These are phyloP conservation scores for Delitschia confertaspora DNA, from an alignment of 495 filamentous ascomycete genomes.

Conservation along the genomic window DNA sequence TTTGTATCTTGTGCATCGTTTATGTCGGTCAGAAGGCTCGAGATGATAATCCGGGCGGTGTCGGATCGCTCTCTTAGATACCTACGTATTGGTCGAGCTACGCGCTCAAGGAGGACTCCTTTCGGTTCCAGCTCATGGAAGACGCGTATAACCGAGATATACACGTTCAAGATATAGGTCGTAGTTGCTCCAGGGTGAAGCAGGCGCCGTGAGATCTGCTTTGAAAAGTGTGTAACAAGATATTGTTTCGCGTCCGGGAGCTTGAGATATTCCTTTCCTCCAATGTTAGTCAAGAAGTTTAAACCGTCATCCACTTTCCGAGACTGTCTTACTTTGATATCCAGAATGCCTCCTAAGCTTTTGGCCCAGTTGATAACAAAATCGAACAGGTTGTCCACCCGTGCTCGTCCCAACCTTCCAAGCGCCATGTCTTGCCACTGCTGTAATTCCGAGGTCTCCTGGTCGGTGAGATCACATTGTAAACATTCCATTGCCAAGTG, in stretches of 20 bases:
- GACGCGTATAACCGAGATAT: slow-evolving; percentile 84
- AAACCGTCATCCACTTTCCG: neutral
- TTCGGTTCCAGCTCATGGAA: slow-evolving; percentile 86
- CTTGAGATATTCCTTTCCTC: slow-evolving; percentile 42
- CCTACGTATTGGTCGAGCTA: slow-evolving; percentile 70
- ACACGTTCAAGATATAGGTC: slow-evolving; percentile 75
- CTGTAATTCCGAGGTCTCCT: slow-evolving; percentile 17
- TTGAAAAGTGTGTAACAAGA: slow-evolving; percentile 64
- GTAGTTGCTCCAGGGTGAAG: slow-evolving; percentile 86
- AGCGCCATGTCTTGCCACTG: slow-evolving; percentile 74
- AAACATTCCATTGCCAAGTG: slow-evolving; percentile 23
- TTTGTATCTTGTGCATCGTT: slow-evolving; percentile 36
- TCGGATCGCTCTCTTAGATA: slow-evolving; percentile 94
- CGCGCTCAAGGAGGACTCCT: slow-evolving; percentile 79
- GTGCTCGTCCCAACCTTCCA: slow-evolving; percentile 65
- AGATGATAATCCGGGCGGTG: slow-evolving; percentile 77
- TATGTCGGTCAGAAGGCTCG: slow-evolving; percentile 67
- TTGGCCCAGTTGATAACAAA: slow-evolving; percentile 71
- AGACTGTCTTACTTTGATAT: slow-evolving; percentile 47
- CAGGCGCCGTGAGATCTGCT: slow-evolving; percentile 58
- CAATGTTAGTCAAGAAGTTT: slow-evolving; percentile 5
- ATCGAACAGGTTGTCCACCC: slow-evolving; percentile 78
- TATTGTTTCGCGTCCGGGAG: slow-evolving; percentile 47
- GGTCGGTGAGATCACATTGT: slow-evolving; percentile 9
- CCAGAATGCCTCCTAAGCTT: slow-evolving; percentile 73